A percentile compares a stretch with the other conserved stretches of the same genome.
Evolutionary conservation across 2,329 filamentous ascomycete species (phyloP).

Genomic region (Scedosporium aurantiacum): DNA sequence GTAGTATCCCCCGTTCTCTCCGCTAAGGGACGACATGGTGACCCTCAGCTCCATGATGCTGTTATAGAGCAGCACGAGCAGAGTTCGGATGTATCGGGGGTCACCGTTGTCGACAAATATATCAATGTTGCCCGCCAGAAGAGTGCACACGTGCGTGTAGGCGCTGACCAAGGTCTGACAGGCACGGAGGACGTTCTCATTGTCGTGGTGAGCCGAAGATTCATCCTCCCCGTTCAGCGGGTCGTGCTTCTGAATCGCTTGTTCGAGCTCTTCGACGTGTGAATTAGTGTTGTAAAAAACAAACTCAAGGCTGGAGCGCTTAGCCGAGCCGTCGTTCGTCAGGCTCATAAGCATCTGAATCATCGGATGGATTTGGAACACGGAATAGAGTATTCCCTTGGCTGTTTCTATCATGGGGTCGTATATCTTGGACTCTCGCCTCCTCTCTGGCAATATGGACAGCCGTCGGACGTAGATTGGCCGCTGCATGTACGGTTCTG

Average conservation of each 20-base stretch:
- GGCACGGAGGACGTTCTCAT: constrained; percentile 52
- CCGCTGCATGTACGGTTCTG: constrained; percentile 44
- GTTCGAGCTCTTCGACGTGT: constrained; percentile 54
- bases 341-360: constrained; percentile 55
- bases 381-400: constrained; percentile 55
- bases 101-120: constrained; percentile 55
- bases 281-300: constrained; percentile 58
- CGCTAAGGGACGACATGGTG: constrained; percentile 28
- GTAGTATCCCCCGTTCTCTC: constrained; percentile 1
- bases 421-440: constrained; percentile 48
- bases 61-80: constrained; percentile 53
- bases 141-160: constrained; percentile 54
- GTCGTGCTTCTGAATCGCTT: constrained; percentile 53
- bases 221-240: constrained; percentile 32
- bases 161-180: constrained; percentile 53
- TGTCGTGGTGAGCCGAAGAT: constrained; percentile 38
- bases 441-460: constrained; percentile 51
- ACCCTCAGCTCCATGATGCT: constrained; percentile 57
- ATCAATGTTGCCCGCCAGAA: constrained; percentile 50
- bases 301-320: constrained; percentile 53
- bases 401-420: constrained; percentile 54
- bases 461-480: constrained; percentile 53
- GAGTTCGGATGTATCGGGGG: constrained; percentile 54
- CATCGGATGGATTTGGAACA: constrained; percentile 58
- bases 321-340: constrained; percentile 47